Conservation (phyloP, 2,329 filamentous ascomycete genomes). For the Monilinia fructigena region DNA sequence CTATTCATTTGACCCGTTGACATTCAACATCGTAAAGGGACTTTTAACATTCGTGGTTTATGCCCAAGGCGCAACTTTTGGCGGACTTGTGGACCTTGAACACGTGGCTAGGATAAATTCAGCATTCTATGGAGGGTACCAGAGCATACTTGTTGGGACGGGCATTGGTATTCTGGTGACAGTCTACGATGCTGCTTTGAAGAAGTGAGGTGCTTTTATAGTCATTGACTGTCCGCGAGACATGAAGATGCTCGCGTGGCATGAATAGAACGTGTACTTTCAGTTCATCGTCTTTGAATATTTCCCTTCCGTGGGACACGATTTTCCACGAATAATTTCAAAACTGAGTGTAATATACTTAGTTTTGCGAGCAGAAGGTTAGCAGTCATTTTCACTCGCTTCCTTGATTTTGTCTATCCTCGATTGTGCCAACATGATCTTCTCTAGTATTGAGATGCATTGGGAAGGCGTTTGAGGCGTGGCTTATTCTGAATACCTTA, state of each 20-base stretch:
- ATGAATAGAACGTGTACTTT: neutral
- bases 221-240: neutral
- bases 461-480: slow-evolving; percentile 22
- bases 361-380: neutral
- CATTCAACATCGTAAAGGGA: slow-evolving; percentile 87
- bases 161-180: slow-evolving; percentile 67
- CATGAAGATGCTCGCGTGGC: neutral
- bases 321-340: neutral
- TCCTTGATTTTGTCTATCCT: slow-evolving; percentile 21
- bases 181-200: slow-evolving; percentile 75
- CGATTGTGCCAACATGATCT: slow-evolving; percentile 22
- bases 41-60: slow-evolving; percentile 80
- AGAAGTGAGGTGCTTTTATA: slow-evolving; percentile 51
- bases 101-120: slow-evolving; percentile 63
- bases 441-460: slow-evolving; percentile 22
- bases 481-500: slow-evolving; percentile 12
- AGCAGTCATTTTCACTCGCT: slow-evolving; percentile 7
- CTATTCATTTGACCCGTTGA: slow-evolving; percentile 76
- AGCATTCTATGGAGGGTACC: slow-evolving; percentile 69
- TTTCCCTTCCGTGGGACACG: neutral
- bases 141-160: slow-evolving; percentile 66
- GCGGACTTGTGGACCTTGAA: slow-evolving; percentile 58
- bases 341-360: neutral
- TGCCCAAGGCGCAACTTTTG: slow-evolving; percentile 61
- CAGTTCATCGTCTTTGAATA: slow-evolving; percentile 3